A percentile compares a stretch with the other conserved stretches of the same genome.
phyloP scores from a whole-genome alignment of 495 filamentous ascomycete genomes.

The Trichocladium uniseriatum region DNA sequence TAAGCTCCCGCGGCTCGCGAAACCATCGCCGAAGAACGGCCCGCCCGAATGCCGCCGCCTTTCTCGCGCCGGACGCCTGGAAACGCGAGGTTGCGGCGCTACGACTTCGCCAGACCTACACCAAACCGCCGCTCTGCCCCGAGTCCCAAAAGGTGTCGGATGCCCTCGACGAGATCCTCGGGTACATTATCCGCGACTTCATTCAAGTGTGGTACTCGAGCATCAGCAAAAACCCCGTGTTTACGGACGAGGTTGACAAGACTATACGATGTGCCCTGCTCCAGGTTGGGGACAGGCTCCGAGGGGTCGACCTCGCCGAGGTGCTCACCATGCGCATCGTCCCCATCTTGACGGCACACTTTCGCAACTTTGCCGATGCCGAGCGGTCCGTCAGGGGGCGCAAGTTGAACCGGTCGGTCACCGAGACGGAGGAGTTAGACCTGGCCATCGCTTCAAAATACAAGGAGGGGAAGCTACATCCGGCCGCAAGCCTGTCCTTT shows the following conservation, averaged over 20 bases:
- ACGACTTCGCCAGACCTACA: constrained; percentile 41
- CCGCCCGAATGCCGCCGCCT: constrained; percentile 45
- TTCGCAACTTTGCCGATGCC: constrained; percentile 83
- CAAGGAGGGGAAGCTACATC: constrained; percentile 77
- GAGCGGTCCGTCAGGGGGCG: constrained; percentile 80
- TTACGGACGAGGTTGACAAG: constrained; percentile 76
- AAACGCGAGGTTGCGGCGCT: constrained; percentile 54
- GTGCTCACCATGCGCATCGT: constrained; percentile 71
- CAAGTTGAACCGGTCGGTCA: constrained; percentile 78
- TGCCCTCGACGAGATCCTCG: constrained; percentile 69
- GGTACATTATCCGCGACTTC: constrained; percentile 73
- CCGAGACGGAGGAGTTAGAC: constrained; percentile 92
- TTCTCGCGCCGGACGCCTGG: constrained; percentile 58
- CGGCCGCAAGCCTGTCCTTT: constrained; percentile 72
- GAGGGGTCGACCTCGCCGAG: constrained; percentile 68
- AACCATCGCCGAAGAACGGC: constrained; percentile 30
- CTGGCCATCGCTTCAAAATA: constrained; percentile 91
- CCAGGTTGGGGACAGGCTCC: constrained; percentile 57
- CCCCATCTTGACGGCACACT: constrained; percentile 82
- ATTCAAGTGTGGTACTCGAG: constrained; percentile 78
- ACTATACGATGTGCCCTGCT: constrained; percentile 65
- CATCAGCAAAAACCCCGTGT: constrained; percentile 72
- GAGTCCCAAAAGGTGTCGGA: constrained; percentile 71
- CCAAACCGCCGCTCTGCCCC: constrained; percentile 57
- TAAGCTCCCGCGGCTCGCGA: constrained; percentile 47